A percentile compares a stretch with the other conserved stretches of the same genome.
These are phyloP conservation scores for Rhynchospora tenuis DNA, from an alignment of 176 grass and related monocot genomes.

Conservation along the genomic window DNA sequence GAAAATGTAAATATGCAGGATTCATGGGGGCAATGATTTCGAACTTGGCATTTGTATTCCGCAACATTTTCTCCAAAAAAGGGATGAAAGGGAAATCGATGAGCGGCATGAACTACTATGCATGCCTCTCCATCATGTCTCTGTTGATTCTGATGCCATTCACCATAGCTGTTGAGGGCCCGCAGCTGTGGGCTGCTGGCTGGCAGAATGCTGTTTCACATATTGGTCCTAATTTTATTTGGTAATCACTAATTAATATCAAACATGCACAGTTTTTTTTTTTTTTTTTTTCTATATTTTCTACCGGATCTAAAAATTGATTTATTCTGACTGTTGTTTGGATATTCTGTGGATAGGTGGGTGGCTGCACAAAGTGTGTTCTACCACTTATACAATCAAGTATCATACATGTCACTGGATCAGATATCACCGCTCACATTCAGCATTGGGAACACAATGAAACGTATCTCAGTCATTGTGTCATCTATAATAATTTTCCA, in stretches of 20 bases:
- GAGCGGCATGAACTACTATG: constrained; percentile 98
- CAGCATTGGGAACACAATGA: constrained; percentile 91
- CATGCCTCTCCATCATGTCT: constrained; percentile 90
- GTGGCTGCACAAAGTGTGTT: constrained; percentile 84
- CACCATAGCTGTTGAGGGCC: constrained; percentile 82
- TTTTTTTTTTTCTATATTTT: neutral
- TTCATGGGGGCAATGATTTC: constrained; percentile 99
- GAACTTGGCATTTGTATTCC: constrained; percentile 85
- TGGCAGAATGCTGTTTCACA: constrained; percentile 69
- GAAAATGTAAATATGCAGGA: constrained; percentile 47
- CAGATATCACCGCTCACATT: constrained; percentile 93
- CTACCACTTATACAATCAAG: constrained; percentile 94
- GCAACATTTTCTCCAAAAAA: constrained; percentile 94
- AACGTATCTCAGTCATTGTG: constrained; percentile 79
- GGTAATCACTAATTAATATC: constrained; percentile 32
- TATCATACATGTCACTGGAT: constrained; percentile 87
- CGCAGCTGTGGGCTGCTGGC: constrained; percentile 86
- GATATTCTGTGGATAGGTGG: constrained; percentile 45
- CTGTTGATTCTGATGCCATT: constrained; percentile 81
- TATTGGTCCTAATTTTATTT: constrained; percentile 86
- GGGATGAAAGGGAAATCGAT: constrained; percentile 94
- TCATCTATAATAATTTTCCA: constrained; percentile 86
- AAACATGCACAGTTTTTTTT: neutral
- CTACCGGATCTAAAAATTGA: neutral
- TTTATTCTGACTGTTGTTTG: constrained; percentile 1